Base-by-base conservation (phyloP, 192 early-diverging fungal genomes). In the Podila epicladia region DNA sequence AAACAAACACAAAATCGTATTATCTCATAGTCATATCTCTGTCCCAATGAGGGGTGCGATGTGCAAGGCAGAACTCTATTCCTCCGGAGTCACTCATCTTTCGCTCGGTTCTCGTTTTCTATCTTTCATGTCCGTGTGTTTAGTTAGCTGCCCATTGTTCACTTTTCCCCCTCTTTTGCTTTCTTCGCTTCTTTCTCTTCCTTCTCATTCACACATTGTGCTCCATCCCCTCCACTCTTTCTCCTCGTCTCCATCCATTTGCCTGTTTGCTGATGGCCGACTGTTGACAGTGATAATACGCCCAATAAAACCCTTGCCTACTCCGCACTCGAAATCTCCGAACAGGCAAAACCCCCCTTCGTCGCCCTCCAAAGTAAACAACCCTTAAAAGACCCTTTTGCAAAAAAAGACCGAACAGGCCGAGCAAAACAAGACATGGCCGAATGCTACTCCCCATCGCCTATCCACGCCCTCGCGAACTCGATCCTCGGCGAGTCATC, bases 401-500 rank as follows among this genome's bases (percentile, higher is more conserved):
- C 41, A 33, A 12, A 9, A 29, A 19, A 8, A 24, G 22, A 24
- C n/a, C 9, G 26, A n/a, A 26, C 3, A 31, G 19, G 24, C 51
- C 51, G 13, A 28, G 28, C 32, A 19, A 37, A 55, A 9, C 65
- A 20, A 48, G 11, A 32, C 19, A 77, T 77, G 74, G 67, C 74
- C 8, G 62, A 45, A 3, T 77, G 74, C 58, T 77, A 77, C 68
- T 66, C 74, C 1, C 37, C 74, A 31, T 58, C 74, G 8, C 74
- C 74, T 12, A 31, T 77, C 15, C 68, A 77, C 33, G 64, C 63
- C 9, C 64, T 77, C 29, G 74, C 74, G 20, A 77, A 59, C 64
- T 66, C 63, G 41, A 32, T 77, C 51, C 74, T 77, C 45, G 74
- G 74, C 4, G 74, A 77, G 24, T 77, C 74, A 4, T 64, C 62